Conservation (phyloP, 208 protist genomes). For the Polymyxa betae region DNA sequence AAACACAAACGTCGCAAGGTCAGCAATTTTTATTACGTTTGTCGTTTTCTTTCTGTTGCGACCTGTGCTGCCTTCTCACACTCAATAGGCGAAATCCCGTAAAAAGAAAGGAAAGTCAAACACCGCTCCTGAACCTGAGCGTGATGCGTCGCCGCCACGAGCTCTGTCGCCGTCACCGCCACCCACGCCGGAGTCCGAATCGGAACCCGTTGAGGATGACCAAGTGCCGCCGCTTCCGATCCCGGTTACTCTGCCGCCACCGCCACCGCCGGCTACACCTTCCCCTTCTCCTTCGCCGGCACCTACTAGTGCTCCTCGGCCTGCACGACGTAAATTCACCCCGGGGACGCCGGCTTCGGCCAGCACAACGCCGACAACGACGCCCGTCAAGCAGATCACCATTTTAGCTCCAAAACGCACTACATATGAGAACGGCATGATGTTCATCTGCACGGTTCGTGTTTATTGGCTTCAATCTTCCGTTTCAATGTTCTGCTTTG, state of each 20-base stretch:
- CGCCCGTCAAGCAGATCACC: too few species aligned
- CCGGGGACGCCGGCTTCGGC: not conserved
- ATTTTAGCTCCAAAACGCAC: not conserved
- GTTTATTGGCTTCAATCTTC: not conserved
- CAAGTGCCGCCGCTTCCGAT: not conserved
- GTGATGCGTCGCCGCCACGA: not conserved
- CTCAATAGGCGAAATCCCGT: slow-evolving; percentile 24
- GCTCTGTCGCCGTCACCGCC: not conserved
- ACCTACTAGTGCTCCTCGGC: too few species aligned
- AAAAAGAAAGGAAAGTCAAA: not conserved
- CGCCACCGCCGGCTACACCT: not conserved
- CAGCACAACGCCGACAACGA: not conserved
- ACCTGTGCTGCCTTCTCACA: too few species aligned
- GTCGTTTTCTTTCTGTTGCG: too few species aligned
- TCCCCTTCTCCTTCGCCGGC: not conserved
- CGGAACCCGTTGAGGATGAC: not conserved
- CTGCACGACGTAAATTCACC: too few species aligned
- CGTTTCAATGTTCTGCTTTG: not conserved
- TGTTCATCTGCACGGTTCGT: slow-evolving; percentile 55
- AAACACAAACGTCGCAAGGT: slow-evolving; percentile 48
- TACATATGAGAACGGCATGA: slow-evolving; percentile 44
- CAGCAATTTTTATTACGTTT: not conserved
- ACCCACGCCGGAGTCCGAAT: not conserved
- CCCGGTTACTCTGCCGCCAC: not conserved
- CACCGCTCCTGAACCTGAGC: not conserved